Evolutionary conservation across 2,329 filamentous ascomycete genomes (phyloP), one percentile per base, ranked within the genome.

Genomic region (Botrytis porri): DNA sequence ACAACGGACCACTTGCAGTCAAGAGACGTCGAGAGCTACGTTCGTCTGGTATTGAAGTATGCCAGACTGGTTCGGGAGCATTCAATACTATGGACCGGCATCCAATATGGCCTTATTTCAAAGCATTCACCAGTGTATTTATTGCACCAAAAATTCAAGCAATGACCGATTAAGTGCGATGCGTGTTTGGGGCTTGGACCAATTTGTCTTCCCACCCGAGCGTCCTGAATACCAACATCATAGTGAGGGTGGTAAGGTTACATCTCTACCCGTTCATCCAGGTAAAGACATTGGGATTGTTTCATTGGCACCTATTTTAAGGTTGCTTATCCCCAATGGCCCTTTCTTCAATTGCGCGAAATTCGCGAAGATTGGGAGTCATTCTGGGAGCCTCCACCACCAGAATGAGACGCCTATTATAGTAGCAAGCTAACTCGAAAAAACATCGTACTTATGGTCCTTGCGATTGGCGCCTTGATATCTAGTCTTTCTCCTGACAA

Each of bases 381-480:
- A 16, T 64, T 64, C 39, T 64, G 61, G 61, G 61, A 64, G 14
- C 61, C 61, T 10, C 61, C 61, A 29, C 61, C 61, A 25, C 61
- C 61, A 16, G 37, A 64, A n/a, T 16, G 61, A 64, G 61, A 64
- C n/a, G 61, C 61, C 4, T 64, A 64, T 29, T 64, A 64, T 64
- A 64, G 61, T 32, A 41, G 37, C 61, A 64, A 43, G 16, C 22
- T 43, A 32, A 43, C 61, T 41, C 39, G 61, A 3, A 64, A 64
- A 32, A 43, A 43, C 16, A 43, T 43, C 7, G 37, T 64, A 29
- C 25, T 64, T 14, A 64, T 43, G 61, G 61, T 64, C 6, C 29
- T 64, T 39, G 37, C 37, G 18, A 43, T 64, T 64, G 61, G 61
- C 9, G 61, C 61, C 10, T 37, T 64, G 32, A 64, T 64, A 39